phyloP scores from a whole-genome alignment of 176 grass and related monocot species.

The Oropetium thomaeum region DNA sequence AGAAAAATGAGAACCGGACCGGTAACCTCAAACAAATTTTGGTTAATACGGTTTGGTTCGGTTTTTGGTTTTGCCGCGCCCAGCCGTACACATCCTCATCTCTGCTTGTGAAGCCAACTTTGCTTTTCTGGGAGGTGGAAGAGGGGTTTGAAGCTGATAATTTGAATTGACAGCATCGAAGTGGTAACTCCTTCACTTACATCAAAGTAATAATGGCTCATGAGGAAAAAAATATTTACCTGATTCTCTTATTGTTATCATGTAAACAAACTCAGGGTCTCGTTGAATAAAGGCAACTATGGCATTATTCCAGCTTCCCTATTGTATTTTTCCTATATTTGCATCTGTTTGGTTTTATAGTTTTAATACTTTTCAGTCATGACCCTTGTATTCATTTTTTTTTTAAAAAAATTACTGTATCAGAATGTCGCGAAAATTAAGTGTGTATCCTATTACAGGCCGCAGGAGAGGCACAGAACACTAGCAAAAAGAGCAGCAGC shows the following conservation, averaged over 20 bases:
- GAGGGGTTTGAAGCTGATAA: no score
- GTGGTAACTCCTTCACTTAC: not conserved
- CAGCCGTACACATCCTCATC: no score
- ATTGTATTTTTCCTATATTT: no score
- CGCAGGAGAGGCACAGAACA: constrained; percentile 34
- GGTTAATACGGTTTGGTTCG: no score
- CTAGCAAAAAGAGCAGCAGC: constrained; percentile 44
- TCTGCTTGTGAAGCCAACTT: no score
- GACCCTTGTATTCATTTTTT: not conserved
- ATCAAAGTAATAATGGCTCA: not conserved
- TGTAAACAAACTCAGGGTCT: not conserved
- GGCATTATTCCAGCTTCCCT: not conserved
- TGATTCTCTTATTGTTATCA: not conserved
- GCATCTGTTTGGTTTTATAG: not conserved
- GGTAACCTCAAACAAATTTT: no score
- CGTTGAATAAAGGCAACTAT: not conserved
- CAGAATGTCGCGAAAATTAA: not conserved
- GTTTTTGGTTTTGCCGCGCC: no score
- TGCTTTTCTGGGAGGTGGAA: no score
- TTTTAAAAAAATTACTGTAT: not conserved
- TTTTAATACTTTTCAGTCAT: not conserved
- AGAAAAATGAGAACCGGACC: no score
- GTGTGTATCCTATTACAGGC: constrained; percentile 41
- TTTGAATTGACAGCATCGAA: no score
- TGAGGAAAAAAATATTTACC: not conserved